Base-by-base conservation (phyloP, 345 rosid genomes). In the Citropsis articulata region DNA sequence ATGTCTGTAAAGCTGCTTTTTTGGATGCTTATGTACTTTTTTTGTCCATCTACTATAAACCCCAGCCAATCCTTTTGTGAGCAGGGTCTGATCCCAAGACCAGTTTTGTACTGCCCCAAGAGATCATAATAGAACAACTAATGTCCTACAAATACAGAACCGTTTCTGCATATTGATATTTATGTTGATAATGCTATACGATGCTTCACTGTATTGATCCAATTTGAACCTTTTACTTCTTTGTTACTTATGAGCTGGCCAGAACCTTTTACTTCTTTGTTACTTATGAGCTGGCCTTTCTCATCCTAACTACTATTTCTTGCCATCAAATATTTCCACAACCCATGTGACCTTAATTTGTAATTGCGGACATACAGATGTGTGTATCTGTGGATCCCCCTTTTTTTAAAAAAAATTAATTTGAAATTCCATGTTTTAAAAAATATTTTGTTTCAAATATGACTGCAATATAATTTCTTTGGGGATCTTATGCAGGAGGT, bases 401-500 rank as follows among this genome's bases (percentile, higher is more conserved):
- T 38, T 45, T 45, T 42, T 2, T 9, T 6, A 9, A 40, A 40
- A 9, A 38, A 38, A 38, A 2, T 18, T 61, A 61, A 74, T 69
- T 35, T 36, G 73, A 8, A 5, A 45, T 45, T 73, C 66, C 0
- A 67, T 76, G 45, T 60, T 24, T 61, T 72, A 57, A 31, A 66
- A 48, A 48, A 48, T 73, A 30, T 57, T 50, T 6, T 66, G 48
- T 72, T 61, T 27, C 40, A 21, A 42, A 35, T 42, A 40, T 48
- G 18, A 40, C 28, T 57, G 75, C 61, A 72, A 48, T 57, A 72
- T 77, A 83, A 82, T 57, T 53, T 63, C 42, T 78, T 63, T 64
- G 68, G 61, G 73, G 73, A 80, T 83, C 69, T 71, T 24, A 60
- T 76, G 86, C 95, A 96, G 99, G 97, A 71, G 99, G 99, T 40